Base-by-base conservation (phyloP, 768 basidiomycete genomes). In the Leucocoprinus leucothites region DNA sequence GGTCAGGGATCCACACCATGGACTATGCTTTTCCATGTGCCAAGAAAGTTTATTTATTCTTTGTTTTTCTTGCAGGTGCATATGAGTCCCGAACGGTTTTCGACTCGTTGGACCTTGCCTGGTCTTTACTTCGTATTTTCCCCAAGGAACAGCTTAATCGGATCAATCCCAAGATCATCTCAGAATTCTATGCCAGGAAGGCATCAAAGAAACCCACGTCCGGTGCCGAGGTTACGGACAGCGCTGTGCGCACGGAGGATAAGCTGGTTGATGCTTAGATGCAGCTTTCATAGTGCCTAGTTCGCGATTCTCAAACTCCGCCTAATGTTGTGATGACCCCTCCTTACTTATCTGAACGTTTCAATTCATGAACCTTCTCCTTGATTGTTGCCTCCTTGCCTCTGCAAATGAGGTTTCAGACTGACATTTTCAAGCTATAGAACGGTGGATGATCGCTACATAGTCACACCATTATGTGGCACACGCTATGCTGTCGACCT, bases 71-170 rank as follows among this genome's bases (percentile, higher is more conserved):
- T 38, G 49, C 65, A 95, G 93, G 94, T 53, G 81, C 91, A 25
- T 96, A 96, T 71, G 97, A 98, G 74, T 87, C 94, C 46, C 86
- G 97, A 57, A 92, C 91, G 49, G 89, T 99, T 73, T 97, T 97
- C 68, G 96, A 99, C 64, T 95, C 94, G 48, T 82, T 99, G 42
- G 97, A 99, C 74, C 80, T 98, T 53, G 97, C 94, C 19, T 99
- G 97, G 97, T 88, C 89, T 21, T 74, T 99, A 50, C 80, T 99
- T 62, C 89, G 97, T 62, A 96, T 96, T 68, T 99, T 98, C 91
- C 97, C 97, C 58, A 94, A 95, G 73, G 96, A 98, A 74, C 91
- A 94, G 71, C 82, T 98, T 61, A 98, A 98, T 78, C 91, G 95
- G 65, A 95, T 98, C 78, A 94, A 86, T 68, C 94, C 94, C 65